phyloP scores from a whole-genome alignment of 192 early-diverging fungal genomes.

The Coemansia sp. region DNA sequence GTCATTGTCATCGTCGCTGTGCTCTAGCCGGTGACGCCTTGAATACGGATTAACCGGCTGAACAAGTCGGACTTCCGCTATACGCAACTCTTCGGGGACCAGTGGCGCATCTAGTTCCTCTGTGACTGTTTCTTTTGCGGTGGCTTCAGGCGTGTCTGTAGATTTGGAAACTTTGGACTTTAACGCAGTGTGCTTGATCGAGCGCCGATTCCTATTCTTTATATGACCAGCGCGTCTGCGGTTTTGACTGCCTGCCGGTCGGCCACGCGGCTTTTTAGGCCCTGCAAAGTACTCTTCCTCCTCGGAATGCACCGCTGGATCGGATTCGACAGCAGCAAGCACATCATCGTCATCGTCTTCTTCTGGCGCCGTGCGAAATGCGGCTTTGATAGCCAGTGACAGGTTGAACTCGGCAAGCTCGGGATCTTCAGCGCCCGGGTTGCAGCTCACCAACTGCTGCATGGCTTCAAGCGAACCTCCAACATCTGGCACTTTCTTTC shows the following conservation, averaged over 20 bases:
- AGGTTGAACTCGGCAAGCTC: constrained; percentile 29
- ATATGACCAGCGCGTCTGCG: constrained; percentile 36
- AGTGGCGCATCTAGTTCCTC: constrained; percentile 10
- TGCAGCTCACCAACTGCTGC: constrained; percentile 10
- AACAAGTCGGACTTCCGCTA: constrained; percentile 28
- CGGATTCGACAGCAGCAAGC: background rate
- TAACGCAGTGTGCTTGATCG: background rate
- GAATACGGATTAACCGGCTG: constrained; percentile 38
- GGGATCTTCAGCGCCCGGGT: background rate
- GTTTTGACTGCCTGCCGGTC: constrained; percentile 30
- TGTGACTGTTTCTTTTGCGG: background rate
- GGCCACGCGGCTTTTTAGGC: constrained; percentile 12
- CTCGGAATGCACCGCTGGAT: background rate
- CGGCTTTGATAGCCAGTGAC: constrained; percentile 1
- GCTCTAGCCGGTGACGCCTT: constrained; percentile 11
- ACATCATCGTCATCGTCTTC: background rate
- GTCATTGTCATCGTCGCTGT: constrained; percentile 4
- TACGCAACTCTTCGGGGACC: constrained; percentile 35
- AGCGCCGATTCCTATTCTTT: constrained; percentile 13
- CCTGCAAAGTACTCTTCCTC: background rate
- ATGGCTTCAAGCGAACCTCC: constrained; percentile 6
- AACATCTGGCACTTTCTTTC: constrained; percentile 10
- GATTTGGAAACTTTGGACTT: background rate
- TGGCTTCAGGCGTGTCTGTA: background rate
- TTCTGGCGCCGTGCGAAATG: background rate